Base-by-base conservation (phyloP, 2,329 filamentous ascomycete species). In the Beauveria sp. region DNA sequence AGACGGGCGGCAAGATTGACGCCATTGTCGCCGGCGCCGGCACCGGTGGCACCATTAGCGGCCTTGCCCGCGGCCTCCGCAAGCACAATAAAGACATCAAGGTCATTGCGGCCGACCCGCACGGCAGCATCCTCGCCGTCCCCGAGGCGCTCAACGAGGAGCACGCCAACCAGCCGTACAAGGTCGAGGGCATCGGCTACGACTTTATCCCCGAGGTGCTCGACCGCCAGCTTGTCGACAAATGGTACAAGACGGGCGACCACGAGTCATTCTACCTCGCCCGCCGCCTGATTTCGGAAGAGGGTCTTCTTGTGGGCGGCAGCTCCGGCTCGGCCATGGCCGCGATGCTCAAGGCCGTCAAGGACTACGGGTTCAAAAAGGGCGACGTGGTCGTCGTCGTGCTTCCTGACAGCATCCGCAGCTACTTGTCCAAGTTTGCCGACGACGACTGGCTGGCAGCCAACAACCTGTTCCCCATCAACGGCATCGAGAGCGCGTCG, bases 381-480 rank as follows among this genome's bases (percentile, higher is more conserved):
- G 89, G 89, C 62, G 93, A 99, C 70, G 86, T 92, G 1, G 86
- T 98, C 0, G 95, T 99, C 30, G 92, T 97, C 30, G 79, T 99
- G 58, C 81, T 97, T 20, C 96, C 95, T 1, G 95, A 99, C 75
- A 96, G 92, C 78, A 98, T 99, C 72, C 85, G 95, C 70, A 97
- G 91, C 76, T 99, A 99, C 75, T 86, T 99, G 28, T 93, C 89
- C 78, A 99, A 99, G 84, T 99, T 99, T 73, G 92, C 92, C 66
- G 95, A 99, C 73, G 96, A 99, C 72, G 95, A 98, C 79, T 99
- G 95, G 96, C 87, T 99, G 61, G 93, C 92, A 14, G 95, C 95
- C 65, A 99, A 99, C 77, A 89, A 93, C 72, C 90, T 99, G 26
- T 83, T 98, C 28, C 85, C 90, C n/a, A 72, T 76, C 65, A 75